Conservation (phyloP, 164 flowering plant genomes). For the Stephania japonica region DNA sequence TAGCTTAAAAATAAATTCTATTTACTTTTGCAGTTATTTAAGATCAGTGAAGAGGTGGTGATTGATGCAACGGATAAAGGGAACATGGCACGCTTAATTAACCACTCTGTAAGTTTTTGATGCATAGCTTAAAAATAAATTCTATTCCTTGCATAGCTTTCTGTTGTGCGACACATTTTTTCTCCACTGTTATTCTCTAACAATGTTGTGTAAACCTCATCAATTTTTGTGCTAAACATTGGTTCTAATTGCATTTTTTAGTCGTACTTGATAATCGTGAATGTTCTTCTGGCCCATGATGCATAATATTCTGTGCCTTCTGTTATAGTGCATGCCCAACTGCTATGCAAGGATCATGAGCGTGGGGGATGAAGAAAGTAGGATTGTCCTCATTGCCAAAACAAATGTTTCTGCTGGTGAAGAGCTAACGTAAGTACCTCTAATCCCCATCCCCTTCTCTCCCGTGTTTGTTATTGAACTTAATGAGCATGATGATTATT, state of each 20-base stretch:
- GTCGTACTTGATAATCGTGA: background rate
- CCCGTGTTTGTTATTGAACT: background rate
- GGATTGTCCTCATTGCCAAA: constrained; percentile 93
- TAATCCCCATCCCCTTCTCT: constrained; percentile 10
- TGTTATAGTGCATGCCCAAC: constrained; percentile 85
- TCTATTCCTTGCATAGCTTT: no score
- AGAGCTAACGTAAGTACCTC: constrained; percentile 69
- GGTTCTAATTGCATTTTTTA: background rate
- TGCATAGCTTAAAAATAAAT: no score
- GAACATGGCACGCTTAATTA: constrained; percentile 88
- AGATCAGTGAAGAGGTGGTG: constrained; percentile 91
- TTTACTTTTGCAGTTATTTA: constrained; percentile 65
- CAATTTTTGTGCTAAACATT: background rate
- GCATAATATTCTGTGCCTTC: constrained; percentile 3
- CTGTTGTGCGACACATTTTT: background rate
- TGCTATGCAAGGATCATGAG: constrained; percentile 97
- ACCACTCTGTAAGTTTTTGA: constrained; percentile 78
- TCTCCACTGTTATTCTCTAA: background rate
- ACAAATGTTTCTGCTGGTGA: constrained; percentile 74
- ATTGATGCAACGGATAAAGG: constrained; percentile 91
- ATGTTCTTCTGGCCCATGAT: constrained; percentile 5
- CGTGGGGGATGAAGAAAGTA: constrained; percentile 59
- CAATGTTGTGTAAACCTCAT: background rate
- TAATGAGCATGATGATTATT: no score
- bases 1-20: background rate